Percentiles rank a stretch among this genome's conserved stretches.
These are phyloP conservation scores for Aquilaria agallochum DNA, from an alignment of 441 rosid genomes.

Conservation along the genomic window DNA sequence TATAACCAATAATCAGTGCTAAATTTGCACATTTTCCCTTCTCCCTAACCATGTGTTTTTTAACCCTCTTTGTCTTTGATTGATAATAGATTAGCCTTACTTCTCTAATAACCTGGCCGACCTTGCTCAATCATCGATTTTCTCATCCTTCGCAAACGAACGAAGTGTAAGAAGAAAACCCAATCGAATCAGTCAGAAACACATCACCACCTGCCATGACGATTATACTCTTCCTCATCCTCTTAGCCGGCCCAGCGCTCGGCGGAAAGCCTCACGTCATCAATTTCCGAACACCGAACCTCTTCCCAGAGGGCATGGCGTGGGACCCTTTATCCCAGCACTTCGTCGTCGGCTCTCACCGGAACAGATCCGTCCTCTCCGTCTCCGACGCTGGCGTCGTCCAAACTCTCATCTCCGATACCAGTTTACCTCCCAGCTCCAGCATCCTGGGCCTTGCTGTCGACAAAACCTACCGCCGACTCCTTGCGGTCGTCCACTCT, in stretches of 20 bases:
- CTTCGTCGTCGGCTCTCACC: constrained; percentile 77
- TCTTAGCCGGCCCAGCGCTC: constrained; percentile 12
- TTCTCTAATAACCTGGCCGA: too few species aligned
- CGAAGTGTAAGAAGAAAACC: too few species aligned
- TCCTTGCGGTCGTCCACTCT: constrained; percentile 57
- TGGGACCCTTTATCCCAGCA: constrained; percentile 72
- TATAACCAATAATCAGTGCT: too few species aligned
- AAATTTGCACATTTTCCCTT: too few species aligned
- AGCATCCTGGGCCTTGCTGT: constrained; percentile 54
- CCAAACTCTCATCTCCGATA: constrained; percentile 53
- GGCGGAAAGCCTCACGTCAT: constrained; percentile 48
- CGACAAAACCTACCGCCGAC: constrained; percentile 52
- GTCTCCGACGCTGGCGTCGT: constrained; percentile 84
- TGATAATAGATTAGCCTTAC: too few species aligned
- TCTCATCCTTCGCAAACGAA: too few species aligned
- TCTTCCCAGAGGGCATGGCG: constrained; percentile 69
- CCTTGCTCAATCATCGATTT: too few species aligned
- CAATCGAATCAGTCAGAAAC: neutral
- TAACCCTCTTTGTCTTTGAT: too few species aligned
- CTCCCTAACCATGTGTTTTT: too few species aligned
- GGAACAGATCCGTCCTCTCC: constrained; percentile 49
- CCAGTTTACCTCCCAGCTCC: constrained; percentile 49
- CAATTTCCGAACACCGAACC: constrained; percentile 59
- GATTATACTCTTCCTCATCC: constrained; percentile 16
- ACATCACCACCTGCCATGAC: constrained; percentile 2